A percentile compares a stretch with the other conserved stretches of the same genome.
phyloP scores from a whole-genome alignment of 495 filamentous ascomycete genomes.

The Annulohypoxylon moriforme region DNA sequence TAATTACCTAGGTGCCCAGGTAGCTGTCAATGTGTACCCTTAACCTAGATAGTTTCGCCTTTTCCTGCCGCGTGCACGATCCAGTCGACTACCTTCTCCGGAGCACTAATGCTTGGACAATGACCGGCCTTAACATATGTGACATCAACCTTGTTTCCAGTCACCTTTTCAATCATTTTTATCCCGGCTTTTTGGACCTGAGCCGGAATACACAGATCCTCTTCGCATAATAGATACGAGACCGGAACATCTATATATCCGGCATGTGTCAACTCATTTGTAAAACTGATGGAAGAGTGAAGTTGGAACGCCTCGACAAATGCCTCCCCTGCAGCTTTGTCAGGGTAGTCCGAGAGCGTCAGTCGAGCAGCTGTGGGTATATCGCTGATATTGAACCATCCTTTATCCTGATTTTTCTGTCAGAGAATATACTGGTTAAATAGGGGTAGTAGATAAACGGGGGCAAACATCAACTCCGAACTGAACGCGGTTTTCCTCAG shows the following conservation, averaged over 20 bases:
- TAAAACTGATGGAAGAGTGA: slow-evolving; percentile 49
- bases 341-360: slow-evolving; percentile 41
- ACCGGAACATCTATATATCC: slow-evolving; percentile 60
- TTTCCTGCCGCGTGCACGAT: slow-evolving; percentile 24
- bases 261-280: slow-evolving; percentile 50
- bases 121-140: slow-evolving; percentile 45
- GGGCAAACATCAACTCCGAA: slow-evolving; percentile 40
- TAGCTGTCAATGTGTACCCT: background rate
- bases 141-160: slow-evolving; percentile 52
- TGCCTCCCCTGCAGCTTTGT: slow-evolving; percentile 15
- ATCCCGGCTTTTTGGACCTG: slow-evolving; percentile 51
- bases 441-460: background rate
- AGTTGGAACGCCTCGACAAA: slow-evolving; percentile 20
- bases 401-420: slow-evolving; percentile 34
- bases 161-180: slow-evolving; percentile 49
- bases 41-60: slow-evolving; percentile 6
- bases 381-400: slow-evolving; percentile 38
- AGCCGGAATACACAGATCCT: slow-evolving; percentile 55
- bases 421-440: background rate
- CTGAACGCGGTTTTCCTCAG: slow-evolving; percentile 9
- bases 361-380: slow-evolving; percentile 2
- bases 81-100: slow-evolving; percentile 40
- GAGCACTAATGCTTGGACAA: slow-evolving; percentile 35
- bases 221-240: slow-evolving; percentile 62
- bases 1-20: too few species aligned